These are phyloP conservation scores for Stachybotrys echinatus DNA, from an alignment of 2,329 filamentous ascomycete species.

Conservation along the genomic window DNA sequence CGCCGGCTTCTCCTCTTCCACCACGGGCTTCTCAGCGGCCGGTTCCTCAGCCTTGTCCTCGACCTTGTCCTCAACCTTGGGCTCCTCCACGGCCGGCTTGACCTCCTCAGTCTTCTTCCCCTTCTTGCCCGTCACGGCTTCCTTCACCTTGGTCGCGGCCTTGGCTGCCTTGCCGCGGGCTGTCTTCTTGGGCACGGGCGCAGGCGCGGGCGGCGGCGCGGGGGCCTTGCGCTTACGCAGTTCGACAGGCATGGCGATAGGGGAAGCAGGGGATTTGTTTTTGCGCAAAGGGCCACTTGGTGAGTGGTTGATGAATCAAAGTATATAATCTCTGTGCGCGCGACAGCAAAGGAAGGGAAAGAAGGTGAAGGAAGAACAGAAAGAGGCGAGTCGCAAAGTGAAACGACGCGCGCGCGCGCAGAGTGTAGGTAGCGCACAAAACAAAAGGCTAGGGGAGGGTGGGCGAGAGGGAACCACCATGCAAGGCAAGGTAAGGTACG, in stretches of 20 bases:
- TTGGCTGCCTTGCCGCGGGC: constrained; percentile 24
- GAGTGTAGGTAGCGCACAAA: constrained; percentile 4
- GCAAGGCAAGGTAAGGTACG: no score
- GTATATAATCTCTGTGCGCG: no score
- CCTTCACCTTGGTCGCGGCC: constrained; percentile 29
- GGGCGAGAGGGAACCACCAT: not conserved
- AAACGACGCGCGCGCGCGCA: constrained; percentile 5
- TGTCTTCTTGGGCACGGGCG: constrained; percentile 36
- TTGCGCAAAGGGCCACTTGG: no score
- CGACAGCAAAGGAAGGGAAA: not conserved
- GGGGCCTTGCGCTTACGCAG: constrained; percentile 59
- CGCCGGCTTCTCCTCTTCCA: constrained; percentile 19
- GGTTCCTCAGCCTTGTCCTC: constrained; percentile 19
- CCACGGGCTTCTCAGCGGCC: constrained; percentile 15
- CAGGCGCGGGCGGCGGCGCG: constrained; percentile 38
- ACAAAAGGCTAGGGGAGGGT: not conserved
- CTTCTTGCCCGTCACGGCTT: constrained; percentile 19
- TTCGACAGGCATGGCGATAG: constrained; percentile 46
- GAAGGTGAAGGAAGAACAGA: not conserved
- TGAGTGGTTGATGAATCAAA: no score
- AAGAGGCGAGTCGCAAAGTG: constrained; percentile 3
- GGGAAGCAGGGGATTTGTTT: not conserved
- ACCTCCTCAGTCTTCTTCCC: constrained; percentile 18
- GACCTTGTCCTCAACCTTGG: constrained; percentile 26
- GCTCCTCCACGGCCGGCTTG: constrained; percentile 14